Conservation (phyloP, 176 grass and related monocot species). For the Phragmites australis region DNA sequence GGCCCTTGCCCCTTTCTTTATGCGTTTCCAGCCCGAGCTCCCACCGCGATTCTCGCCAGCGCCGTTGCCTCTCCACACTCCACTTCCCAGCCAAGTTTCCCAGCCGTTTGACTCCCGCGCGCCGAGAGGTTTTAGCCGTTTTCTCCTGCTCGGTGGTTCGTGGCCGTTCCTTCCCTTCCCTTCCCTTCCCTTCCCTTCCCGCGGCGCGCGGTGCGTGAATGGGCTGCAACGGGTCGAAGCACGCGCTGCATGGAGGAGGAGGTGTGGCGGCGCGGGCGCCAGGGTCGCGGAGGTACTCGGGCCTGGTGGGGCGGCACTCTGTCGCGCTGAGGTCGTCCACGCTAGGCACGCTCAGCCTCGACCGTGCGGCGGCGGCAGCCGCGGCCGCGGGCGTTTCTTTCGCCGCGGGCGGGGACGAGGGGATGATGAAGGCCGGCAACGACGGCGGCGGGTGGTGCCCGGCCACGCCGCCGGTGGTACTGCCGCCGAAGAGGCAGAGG, state of each 20-base stretch:
- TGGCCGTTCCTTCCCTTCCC: not conserved
- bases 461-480: not conserved
- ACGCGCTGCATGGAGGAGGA: conserved; percentile 32
- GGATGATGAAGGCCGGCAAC: conserved; percentile 42
- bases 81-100: not conserved
- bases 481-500: conserved; percentile 40
- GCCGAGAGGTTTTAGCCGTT: conserved; percentile 16
- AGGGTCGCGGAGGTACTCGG: conserved; percentile 33
- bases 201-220: conserved; percentile 24
- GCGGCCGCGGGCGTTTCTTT: conserved; percentile 16
- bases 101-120: conserved; percentile 26
- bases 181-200: not conserved
- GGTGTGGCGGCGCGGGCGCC: not conserved
- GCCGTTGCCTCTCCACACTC: conserved; percentile 3
- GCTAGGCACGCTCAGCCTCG: conserved; percentile 62
- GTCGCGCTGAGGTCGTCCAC: conserved; percentile 62
- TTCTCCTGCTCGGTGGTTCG: not conserved
- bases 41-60: conserved; percentile 15
- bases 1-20: not conserved
- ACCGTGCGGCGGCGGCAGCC: conserved; percentile 34
- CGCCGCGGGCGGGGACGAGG: not conserved
- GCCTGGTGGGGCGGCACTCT: conserved; percentile 23
- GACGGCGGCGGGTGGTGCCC: conserved; percentile 16
- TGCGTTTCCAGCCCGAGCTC: not conserved
- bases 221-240: conserved; percentile 86